Evolutionary conservation across 257 asterid genomes (phyloP), one percentile per base, ranked within the genome.

Genomic region (Cordia subcordata): DNA sequence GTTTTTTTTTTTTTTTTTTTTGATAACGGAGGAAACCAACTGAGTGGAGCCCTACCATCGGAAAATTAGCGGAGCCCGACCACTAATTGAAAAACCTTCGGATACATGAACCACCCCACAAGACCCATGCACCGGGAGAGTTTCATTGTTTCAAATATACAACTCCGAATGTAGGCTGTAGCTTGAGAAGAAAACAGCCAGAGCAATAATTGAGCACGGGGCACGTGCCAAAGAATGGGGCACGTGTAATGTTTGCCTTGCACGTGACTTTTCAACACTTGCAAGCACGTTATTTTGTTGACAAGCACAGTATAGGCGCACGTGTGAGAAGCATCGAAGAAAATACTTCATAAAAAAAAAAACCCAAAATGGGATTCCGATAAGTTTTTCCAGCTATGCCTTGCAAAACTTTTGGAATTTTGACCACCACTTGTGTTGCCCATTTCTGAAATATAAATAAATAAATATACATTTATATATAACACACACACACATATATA

Each of bases 311-410:
- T 65, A 71, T 67, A 49, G 73, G 54, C 84, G 77, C 82, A 68
- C 86, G 88, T 79, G 83, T 32, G 78, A 63, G 82, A 68, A 79
- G 83, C 76, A 73, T 79, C 82, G 71, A 71, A 65, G 81, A 63
- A 69, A 45, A 42, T 1, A 11, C 47, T 42, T 11, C 47, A 42
- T 42, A n/a, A n/a, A n/a, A n/a, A n/a, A n/a, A n/a, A n/a, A n/a
- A n/a, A 9, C 69, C 47, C 22, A 35, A 60, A 66, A 65, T 51
- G 21, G 68, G 65, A 63, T 73, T 55, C 72, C 62, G 58, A 66
- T 64, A 13, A 11, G 14, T 42, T 42, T 42, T 42, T 70, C 81
- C 82, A 79, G 86, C 84, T 77, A 8, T 10, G 20, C 49, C 2
- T 42, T 27, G 10, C 10, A 14, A 42, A 1, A 42, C 47, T 42